A percentile compares a stretch with the other conserved stretches of the same genome.
Evolutionary conservation across 768 basidiomycete species (phyloP).

Genomic region (Termitomyces sp.): DNA sequence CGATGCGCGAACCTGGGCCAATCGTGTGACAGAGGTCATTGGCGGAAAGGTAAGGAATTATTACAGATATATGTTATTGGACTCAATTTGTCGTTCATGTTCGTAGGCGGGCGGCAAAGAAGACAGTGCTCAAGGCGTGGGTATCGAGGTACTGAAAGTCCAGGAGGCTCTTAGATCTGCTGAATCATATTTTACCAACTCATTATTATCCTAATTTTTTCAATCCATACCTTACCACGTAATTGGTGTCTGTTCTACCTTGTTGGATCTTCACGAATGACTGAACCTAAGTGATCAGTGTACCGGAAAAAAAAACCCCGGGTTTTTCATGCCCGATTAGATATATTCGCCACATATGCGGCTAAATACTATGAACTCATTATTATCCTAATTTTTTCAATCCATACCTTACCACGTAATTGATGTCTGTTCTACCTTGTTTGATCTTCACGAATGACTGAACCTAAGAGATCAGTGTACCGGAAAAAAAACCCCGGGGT

Average conservation of each 20-base stretch:
- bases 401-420: neutral
- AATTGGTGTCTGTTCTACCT: neutral
- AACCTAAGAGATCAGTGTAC: no score
- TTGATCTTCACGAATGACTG: neutral
- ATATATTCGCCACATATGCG: no score
- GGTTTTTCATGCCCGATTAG: no score
- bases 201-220: conserved; percentile 1
- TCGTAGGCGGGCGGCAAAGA: conserved; percentile 90
- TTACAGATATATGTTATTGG: neutral
- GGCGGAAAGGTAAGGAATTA: conserved; percentile 75
- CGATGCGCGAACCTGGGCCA: conserved; percentile 88
- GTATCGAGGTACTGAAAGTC: conserved; percentile 54
- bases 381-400: neutral
- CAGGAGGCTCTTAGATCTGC: conserved; percentile 64
- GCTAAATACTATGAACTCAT: neutral
- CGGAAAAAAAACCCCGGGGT: no score
- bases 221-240: neutral
- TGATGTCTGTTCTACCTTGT: neutral
- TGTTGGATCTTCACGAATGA: neutral
- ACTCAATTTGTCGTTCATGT: neutral
- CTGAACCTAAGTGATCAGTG: no score
- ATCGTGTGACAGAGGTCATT: conserved; percentile 66
- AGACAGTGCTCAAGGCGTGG: conserved; percentile 87
- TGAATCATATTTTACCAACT: conserved; percentile 27
- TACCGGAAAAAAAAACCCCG: no score